Evolutionary conservation across 352 stramenopile species (phyloP).

Genomic region (Globisporangium takayamanum): DNA sequence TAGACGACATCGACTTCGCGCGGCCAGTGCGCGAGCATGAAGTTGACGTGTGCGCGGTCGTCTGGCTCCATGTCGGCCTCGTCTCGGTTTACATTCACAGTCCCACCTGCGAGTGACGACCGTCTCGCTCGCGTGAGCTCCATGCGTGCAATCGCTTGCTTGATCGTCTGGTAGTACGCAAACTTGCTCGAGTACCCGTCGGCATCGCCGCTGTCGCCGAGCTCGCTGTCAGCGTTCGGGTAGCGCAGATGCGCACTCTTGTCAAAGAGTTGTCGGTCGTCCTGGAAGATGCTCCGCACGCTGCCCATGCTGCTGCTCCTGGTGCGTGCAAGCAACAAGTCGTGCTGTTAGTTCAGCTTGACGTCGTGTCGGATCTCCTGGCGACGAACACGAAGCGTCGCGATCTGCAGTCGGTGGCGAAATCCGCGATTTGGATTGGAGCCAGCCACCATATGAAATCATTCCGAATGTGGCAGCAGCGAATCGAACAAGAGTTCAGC

Average conservation of each 20-base stretch:
- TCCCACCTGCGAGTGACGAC: neutral
- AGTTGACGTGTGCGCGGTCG: conserved; percentile 19
- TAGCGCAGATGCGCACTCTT: conserved; percentile 22
- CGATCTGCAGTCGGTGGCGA: neutral
- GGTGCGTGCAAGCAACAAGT: neutral
- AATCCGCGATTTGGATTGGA: neutral
- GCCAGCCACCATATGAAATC: neutral
- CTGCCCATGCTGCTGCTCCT: conserved; percentile 19
- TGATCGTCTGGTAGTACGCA: conserved; percentile 28
- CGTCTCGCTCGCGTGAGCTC: conserved; percentile 17
- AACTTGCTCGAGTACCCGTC: conserved; percentile 16
- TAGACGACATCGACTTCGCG: conserved; percentile 35
- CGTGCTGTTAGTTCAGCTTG: neutral
- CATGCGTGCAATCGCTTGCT: conserved; percentile 27
- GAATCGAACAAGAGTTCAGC: neutral
- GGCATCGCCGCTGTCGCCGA: neutral
- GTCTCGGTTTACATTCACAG: no score
- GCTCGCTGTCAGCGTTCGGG: neutral
- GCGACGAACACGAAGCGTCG: neutral
- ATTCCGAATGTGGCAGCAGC: neutral
- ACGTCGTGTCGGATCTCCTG: no score
- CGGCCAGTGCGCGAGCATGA: conserved; percentile 46
- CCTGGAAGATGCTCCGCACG: conserved; percentile 22
- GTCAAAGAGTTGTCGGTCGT: conserved; percentile 21
- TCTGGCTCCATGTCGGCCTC: no score